Evolutionary conservation across 139 green algal species (phyloP).

Genomic region (Ulvella scutata): DNA sequence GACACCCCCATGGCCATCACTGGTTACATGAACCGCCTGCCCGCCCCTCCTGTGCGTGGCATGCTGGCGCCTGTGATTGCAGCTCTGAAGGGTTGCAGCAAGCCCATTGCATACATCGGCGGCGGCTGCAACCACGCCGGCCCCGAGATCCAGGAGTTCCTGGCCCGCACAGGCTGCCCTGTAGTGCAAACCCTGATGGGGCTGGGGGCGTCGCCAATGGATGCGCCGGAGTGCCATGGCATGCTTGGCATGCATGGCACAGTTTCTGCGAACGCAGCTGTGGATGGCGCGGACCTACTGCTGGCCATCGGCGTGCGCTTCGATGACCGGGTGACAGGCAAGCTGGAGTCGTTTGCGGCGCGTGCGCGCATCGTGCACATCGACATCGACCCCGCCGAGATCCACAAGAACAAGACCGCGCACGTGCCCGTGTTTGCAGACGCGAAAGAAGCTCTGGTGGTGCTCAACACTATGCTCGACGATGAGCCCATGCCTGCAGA

Average conservation of each 20-base stretch:
- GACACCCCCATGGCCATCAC: constrained; percentile 60
- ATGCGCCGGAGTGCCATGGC: constrained; percentile 44
- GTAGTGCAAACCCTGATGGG: constrained; percentile 92
- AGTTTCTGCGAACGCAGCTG: constrained; percentile 89
- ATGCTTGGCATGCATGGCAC: constrained; percentile 99
- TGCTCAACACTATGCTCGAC: constrained; percentile 49
- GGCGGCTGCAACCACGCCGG: constrained; percentile 71
- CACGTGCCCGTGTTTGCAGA: constrained; percentile 76
- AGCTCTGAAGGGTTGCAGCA: constrained; percentile 33
- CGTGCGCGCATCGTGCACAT: constrained; percentile 90
- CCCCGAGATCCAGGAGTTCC: constrained; percentile 73
- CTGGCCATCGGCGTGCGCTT: constrained; percentile 96
- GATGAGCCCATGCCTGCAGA: constrained; percentile 9
- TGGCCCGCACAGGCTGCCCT: constrained; percentile 59
- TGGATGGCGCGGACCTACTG: constrained; percentile 88
- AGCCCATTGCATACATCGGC: constrained; percentile 67
- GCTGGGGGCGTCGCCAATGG: constrained; percentile 58
- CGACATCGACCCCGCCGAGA: constrained; percentile 97
- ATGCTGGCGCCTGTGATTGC: constrained; percentile 19
- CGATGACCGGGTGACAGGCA: constrained; percentile 97
- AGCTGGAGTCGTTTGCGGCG: constrained; percentile 88
- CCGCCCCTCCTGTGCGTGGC: constrained; percentile 21
- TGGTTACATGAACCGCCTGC: constrained; percentile 84
- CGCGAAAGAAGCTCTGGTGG: constrained; percentile 45
- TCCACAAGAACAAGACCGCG: constrained; percentile 97